Conservation (phyloP, 2,329 filamentous ascomycete species). For the Sporothrix pseudoabietina region DNA sequence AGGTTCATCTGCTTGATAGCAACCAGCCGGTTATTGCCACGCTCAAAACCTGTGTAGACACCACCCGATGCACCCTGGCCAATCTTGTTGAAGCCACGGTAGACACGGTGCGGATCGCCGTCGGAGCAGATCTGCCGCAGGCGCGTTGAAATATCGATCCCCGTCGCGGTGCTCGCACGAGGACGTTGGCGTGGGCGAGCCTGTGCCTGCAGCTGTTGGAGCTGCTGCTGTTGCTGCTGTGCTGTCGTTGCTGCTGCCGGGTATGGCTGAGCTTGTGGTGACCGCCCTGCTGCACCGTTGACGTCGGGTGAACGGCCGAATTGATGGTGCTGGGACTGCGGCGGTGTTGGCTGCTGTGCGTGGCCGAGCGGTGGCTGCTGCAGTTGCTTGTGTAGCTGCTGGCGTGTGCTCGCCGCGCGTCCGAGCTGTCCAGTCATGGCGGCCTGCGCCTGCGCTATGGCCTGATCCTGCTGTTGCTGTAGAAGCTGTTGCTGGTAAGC, state of each 20-base stretch:
- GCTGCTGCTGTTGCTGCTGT: slow-evolving; percentile 37
- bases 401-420: slow-evolving; percentile 73
- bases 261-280: slow-evolving; percentile 43
- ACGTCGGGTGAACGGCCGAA: slow-evolving; percentile 42
- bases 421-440: slow-evolving; percentile 71
- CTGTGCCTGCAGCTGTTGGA: slow-evolving; percentile 32
- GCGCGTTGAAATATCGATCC: slow-evolving; percentile 77
- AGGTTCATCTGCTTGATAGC: slow-evolving; percentile 99
- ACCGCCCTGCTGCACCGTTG: slow-evolving; percentile 45
- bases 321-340: slow-evolving; percentile 57
- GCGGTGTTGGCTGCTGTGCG: slow-evolving; percentile 47
- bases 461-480: slow-evolving; percentile 86
- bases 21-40: slow-evolving; percentile 80
- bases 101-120: slow-evolving; percentile 85
- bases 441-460: slow-evolving; percentile 77
- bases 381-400: slow-evolving; percentile 42
- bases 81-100: slow-evolving; percentile 88
- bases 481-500: slow-evolving; percentile 64
- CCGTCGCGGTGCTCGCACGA: slow-evolving; percentile 68
- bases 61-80: slow-evolving; percentile 96
- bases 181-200: slow-evolving; percentile 74
- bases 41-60: slow-evolving; percentile 88
- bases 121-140: slow-evolving; percentile 88
- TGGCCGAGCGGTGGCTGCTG: slow-evolving; percentile 44
- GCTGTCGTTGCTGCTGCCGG: slow-evolving; percentile 10